Evolutionary conservation across 495 filamentous ascomycete species (phyloP), one percentile per base, ranked within the genome.

Genomic region (Wilcoxina mikolae): DNA sequence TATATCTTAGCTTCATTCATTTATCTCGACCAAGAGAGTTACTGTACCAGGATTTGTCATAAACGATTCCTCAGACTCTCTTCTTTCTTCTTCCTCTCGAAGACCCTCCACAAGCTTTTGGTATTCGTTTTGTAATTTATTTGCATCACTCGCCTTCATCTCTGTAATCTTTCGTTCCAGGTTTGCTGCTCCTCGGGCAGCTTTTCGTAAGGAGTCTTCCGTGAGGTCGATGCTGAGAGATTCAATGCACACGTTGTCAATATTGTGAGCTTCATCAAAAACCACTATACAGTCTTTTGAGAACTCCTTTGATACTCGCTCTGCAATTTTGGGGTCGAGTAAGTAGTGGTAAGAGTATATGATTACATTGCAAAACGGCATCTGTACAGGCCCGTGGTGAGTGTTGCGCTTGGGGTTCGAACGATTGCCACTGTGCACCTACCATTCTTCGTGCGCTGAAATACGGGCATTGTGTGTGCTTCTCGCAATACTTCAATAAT

Each of bases 311-410:
- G 93, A 96, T 2, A 99, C 91, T 48, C 91, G 76, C 66, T 99
- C 91, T 22, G 91, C 89, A 60, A 99, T 99, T 70, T 99, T 96
- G 7, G 91, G 91, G 64, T 99, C 91, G 1, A 99, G 75, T 3
- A 99, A 79, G 64, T 98, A 99, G 69, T 99, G 91, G 65, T 96
- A 99, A 7, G 91, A 96, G 68, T 96, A 99, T 53, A 99, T 96
- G 62, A 99, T 94, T 63, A 99, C 86, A 69, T 99, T 95, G 74
- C 90, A 96, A 66, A 84, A 95, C 49, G 87, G 80, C 90, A 99
- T 96, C 84, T 89, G 33, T 53, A 29, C 7, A 35, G 7, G 7
- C 15, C 31, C 15, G 31, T 7, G 7, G 31, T 35, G 31, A 35
- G 31, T 15, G 15, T 35, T 15, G 31, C 31, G 15, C 31, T 35